Percentiles rank a stretch among this genome's conserved stretches.
These are phyloP conservation scores for Tetraselmis striata DNA, from an alignment of 139 green algal genomes.

Conservation along the genomic window DNA sequence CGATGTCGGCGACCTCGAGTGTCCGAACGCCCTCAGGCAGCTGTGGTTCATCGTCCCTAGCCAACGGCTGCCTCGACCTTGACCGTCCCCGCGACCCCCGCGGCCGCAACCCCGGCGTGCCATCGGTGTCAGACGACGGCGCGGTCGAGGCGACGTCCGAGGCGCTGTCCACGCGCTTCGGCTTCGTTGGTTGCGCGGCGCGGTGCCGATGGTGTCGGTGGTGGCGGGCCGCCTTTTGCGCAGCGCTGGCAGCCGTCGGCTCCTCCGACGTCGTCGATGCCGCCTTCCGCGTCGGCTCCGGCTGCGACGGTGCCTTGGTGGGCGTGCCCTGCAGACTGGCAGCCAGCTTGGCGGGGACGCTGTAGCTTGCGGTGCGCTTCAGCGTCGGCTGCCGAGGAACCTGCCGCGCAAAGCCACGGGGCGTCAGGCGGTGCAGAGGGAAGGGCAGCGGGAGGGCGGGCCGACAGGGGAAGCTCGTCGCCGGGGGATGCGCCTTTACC, in stretches of 20 bases:
- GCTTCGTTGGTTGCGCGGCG: neutral
- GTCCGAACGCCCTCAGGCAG: neutral
- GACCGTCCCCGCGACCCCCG: neutral
- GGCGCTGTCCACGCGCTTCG: neutral
- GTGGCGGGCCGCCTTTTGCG: neutral
- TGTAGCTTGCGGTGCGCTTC: neutral
- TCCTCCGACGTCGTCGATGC: neutral
- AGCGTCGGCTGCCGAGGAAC: neutral
- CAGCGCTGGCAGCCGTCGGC: neutral
- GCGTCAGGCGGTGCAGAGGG: too few relatives aligned
- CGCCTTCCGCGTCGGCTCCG: neutral
- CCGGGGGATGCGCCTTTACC: neutral
- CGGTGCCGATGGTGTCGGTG: neutral
- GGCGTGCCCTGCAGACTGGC: neutral
- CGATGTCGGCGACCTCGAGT: neutral
- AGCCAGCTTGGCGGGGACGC: neutral
- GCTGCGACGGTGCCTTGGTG: neutral
- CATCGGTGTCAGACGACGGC: neutral
- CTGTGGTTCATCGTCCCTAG: neutral
- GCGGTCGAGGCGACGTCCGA: neutral
- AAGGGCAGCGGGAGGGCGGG: too few relatives aligned
- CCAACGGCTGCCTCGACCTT: neutral
- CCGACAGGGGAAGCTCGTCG: too few relatives aligned
- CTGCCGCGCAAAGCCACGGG: neutral
- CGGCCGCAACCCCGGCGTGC: neutral